Base-by-base conservation (phyloP, 306 rosid species). In the Psophocarpus tetragonolobus region DNA sequence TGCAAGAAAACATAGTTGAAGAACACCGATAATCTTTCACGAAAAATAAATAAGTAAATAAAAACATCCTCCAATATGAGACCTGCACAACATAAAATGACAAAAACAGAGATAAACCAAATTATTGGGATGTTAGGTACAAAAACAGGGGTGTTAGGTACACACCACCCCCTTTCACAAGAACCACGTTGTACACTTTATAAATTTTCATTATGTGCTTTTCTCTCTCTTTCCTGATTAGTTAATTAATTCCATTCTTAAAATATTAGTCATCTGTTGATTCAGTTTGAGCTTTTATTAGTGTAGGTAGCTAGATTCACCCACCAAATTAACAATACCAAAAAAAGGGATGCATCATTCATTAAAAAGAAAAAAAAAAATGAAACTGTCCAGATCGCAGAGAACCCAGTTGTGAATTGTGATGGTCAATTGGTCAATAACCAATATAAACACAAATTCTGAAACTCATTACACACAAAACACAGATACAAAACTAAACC, bases 401-500 rank as follows among this genome's bases (percentile, higher is more conserved):
- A 60, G 30, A 29, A 44, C 15, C 51, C 23, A 32, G 39, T 4
- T 38, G 53, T 66, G 72, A 39, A 47, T 45, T 45, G 60, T 12
- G 30, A 38, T 47, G 20, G 10, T 15, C 14, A 11, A n/a, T n/a
- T n/a, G n/a, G n/a, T n/a, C n/a, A 30, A 14, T 21, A 15, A 41
- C 24, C 53, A 24, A 61, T 24, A 17, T 12, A 23, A 61, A 44
- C 61, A 75, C 73, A 41, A 21, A 13, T 23, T 45, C 20, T 20
- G 21, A 71, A 71, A 50, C 32, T 15, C 41, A 1, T 23, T 32
- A 1, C 17, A 1, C 17, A 45, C 9, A 9, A 47, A 47, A 79
- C 36, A 45, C 30, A 71, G 13, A 61, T 51, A 64, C 73, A 50
- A 72, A 47, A 63, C 71, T 26, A 69, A 38, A 45, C 58, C 18